phyloP scores from a whole-genome alignment of 306 rosid genomes.

The Spatholobus suberectus region DNA sequence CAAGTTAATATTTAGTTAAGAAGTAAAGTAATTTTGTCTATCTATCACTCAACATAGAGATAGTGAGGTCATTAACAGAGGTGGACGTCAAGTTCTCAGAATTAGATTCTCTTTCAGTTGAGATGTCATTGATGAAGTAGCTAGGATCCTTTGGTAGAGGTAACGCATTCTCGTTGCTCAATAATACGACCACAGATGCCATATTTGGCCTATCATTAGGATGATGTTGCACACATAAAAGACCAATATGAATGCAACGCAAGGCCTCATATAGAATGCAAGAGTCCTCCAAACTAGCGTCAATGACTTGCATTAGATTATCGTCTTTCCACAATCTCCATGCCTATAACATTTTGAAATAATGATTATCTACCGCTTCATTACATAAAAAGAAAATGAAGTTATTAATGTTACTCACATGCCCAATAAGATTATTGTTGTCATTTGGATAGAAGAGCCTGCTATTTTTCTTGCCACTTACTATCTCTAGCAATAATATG shows the following conservation, averaged over 20 bases:
- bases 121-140: not conserved
- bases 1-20: not conserved
- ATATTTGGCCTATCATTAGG: slow-evolving; percentile 7
- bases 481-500: not conserved
- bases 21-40: not conserved
- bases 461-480: not conserved
- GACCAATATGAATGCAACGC: slow-evolving; percentile 6
- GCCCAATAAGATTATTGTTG: not conserved
- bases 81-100: not conserved
- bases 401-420: slow-evolving; percentile 23
- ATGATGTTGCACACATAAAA: slow-evolving; percentile 26
- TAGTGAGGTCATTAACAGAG: not conserved
- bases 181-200: not conserved
- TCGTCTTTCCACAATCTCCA: slow-evolving; percentile 24
- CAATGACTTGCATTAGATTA: not conserved
- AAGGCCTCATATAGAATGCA: not conserved
- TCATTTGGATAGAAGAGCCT: not conserved
- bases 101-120: not conserved
- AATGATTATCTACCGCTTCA: not conserved
- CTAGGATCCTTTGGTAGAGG: not conserved
- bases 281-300: not conserved
- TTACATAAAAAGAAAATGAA: not conserved
- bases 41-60: not conserved
- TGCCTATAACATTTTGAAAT: not conserved
- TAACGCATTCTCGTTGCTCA: not conserved